Evolutionary conservation across 2,329 filamentous ascomycete genomes (phyloP).

Genomic region (Penicillium sumatraense): DNA sequence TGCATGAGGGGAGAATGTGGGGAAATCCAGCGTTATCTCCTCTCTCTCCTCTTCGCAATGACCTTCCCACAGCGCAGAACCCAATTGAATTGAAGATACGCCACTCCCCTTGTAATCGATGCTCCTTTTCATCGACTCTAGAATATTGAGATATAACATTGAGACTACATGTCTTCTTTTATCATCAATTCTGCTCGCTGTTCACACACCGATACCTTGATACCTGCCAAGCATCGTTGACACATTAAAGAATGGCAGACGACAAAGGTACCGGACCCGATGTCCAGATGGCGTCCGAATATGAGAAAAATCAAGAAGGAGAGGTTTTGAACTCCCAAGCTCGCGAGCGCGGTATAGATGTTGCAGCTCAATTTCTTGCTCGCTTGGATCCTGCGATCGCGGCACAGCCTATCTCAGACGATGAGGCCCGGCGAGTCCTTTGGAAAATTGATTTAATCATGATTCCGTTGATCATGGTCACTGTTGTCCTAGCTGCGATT

Average conservation of each 20-base stretch:
- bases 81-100: constrained; percentile 6
- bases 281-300: neutral
- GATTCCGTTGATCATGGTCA: constrained; percentile 30
- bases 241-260: constrained; percentile 1
- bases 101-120: neutral
- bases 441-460: constrained; percentile 34
- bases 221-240: no score
- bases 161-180: neutral
- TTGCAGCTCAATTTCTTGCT: constrained; percentile 35
- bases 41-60: constrained; percentile 12
- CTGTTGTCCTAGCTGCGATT: constrained; percentile 30
- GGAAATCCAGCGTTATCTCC: constrained; percentile 12
- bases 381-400: constrained; percentile 27
- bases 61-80: constrained; percentile 13
- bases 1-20: constrained; percentile 3
- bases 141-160: neutral
- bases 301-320: constrained; percentile 12
- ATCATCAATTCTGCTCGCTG: no score
- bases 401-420: constrained; percentile 26
- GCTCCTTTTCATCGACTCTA: neutral
- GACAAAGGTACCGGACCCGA: constrained; percentile 4
- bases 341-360: constrained; percentile 23
- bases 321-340: constrained; percentile 11
- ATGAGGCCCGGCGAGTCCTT: constrained; percentile 28
- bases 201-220: no score